Conservation (phyloP, 2,329 filamentous ascomycete genomes). For the Ascosphaera aggregata region DNA sequence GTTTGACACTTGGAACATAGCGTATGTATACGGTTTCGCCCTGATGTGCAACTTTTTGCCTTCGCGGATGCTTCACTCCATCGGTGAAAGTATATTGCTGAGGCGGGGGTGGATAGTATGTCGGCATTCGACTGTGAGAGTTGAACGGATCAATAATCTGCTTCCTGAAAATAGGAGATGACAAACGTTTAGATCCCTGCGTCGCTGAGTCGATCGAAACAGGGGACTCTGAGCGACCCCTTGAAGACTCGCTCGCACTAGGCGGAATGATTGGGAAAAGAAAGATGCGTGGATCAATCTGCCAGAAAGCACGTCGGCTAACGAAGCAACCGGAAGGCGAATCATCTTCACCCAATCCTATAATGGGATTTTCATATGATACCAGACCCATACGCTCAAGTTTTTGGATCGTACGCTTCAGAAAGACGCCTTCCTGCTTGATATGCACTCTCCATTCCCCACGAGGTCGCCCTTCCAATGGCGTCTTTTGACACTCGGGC, state of each 20-base stretch:
- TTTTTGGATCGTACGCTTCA: conserved; percentile 62
- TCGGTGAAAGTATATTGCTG: conserved; percentile 61
- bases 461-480: conserved; percentile 44
- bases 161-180: conserved; percentile 6
- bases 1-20: conserved; percentile 56
- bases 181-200: conserved; percentile 9
- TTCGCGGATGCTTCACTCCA: conserved; percentile 59
- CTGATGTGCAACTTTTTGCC: conserved; percentile 72
- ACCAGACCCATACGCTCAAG: conserved; percentile 85
- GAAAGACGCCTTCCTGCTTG: conserved; percentile 68
- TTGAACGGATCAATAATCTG: conserved; percentile 41
- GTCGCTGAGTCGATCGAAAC: neutral
- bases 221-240: neutral
- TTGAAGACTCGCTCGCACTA: neutral
- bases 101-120: conserved; percentile 70
- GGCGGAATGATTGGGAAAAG: conserved; percentile 52
- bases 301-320: conserved; percentile 67
- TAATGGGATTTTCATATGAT: conserved; percentile 47
- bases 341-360: conserved; percentile 37
- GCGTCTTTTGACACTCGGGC: conserved; percentile 39
- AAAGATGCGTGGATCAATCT: conserved; percentile 66
- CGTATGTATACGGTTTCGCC: conserved; percentile 81
- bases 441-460: conserved; percentile 77
- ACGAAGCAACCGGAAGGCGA: conserved; percentile 51
- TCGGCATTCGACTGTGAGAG: conserved; percentile 66